Conservation (phyloP, 768 basidiomycete genomes). For the Rhodotorula babjevae region DNA sequence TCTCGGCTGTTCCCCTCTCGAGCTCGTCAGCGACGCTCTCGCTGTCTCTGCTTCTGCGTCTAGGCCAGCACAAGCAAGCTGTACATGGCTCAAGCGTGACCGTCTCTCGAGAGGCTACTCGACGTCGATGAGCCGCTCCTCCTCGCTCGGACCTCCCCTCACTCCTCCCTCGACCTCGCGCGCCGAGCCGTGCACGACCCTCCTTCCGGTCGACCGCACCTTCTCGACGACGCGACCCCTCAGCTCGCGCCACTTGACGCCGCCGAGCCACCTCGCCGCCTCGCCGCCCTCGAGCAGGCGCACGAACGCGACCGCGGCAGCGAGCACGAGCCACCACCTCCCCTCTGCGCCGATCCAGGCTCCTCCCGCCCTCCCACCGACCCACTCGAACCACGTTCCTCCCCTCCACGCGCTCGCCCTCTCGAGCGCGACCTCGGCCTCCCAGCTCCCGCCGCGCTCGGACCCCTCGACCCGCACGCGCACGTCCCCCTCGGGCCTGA, state of each 20-base stretch:
- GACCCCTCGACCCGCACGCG: background rate
- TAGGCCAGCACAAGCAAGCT: too few relatives aligned
- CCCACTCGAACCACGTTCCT: background rate
- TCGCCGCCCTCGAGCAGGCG: background rate
- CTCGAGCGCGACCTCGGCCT: background rate
- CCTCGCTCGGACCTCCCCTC: background rate
- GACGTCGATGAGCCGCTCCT: background rate
- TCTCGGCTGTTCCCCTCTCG: background rate
- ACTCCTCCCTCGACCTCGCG: background rate
- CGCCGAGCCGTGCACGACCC: rapidly evolving
- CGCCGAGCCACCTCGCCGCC: background rate
- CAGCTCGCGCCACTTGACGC: background rate
- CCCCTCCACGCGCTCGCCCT: background rate
- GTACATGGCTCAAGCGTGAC: too few relatives aligned
- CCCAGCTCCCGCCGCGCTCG: background rate
- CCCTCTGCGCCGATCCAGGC: background rate
- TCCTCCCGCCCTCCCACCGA: background rate
- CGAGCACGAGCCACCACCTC: background rate
- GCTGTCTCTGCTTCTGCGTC: too few relatives aligned
- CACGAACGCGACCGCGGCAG: background rate
- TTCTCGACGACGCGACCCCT: too few relatives aligned
- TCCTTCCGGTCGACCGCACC: background rate
- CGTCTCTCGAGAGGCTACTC: background rate
- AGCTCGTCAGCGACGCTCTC: background rate
- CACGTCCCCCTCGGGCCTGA: constrained; percentile 5